Evolutionary conservation across 306 rosid genomes (phyloP), one percentile per base, ranked within the genome.

Genomic region (Cicer judaicum): DNA sequence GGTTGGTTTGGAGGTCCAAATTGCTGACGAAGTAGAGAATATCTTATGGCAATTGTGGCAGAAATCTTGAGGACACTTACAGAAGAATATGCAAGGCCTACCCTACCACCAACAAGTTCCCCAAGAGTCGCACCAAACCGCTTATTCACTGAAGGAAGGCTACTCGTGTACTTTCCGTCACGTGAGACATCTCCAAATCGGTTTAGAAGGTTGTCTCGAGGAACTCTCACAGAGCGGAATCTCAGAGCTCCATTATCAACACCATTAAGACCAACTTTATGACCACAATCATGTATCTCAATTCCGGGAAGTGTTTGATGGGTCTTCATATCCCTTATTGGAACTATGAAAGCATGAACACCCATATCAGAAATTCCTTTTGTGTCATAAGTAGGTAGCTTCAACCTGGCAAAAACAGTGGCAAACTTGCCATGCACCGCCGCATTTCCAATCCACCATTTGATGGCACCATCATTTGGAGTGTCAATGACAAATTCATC

Each of bases 401-500:
- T 53, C 78, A 94, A 78, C 86, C 89, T 87, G 9, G 99, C 97
- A 62, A 94, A 94, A 75, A 94, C 97, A 44, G 93, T 74, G 61
- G 99, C 96, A 81, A 94, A 88, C 82, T 94, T 94, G 55, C 99
- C 99, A 56, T 94, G 99, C 80, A 91, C 96, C 3, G 99, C 99
- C 55, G 99, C 99, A 81, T 94, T 94, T 15, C 99, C 99, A 74
- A 94, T 94, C 99, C 99, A 94, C 99, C 99, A 94, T 85, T 91
- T 94, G 81, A 94, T 91, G 75, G 99, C 97, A 70, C 99, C 99
- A 74, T 94, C 96, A 75, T 89, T 89, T 29, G 97, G 99, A 8
- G 99, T 94, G 77, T 94, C 75, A 56, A 94, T 85, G 73, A 92
- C 60, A 76, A 94, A 94, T 72, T 94, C 95, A 80, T 94, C 96